Evolutionary conservation across 108 stramenopile species (phyloP), one percentile per base, ranked within the genome.

Genomic region (Fragilaria crotonensis): DNA sequence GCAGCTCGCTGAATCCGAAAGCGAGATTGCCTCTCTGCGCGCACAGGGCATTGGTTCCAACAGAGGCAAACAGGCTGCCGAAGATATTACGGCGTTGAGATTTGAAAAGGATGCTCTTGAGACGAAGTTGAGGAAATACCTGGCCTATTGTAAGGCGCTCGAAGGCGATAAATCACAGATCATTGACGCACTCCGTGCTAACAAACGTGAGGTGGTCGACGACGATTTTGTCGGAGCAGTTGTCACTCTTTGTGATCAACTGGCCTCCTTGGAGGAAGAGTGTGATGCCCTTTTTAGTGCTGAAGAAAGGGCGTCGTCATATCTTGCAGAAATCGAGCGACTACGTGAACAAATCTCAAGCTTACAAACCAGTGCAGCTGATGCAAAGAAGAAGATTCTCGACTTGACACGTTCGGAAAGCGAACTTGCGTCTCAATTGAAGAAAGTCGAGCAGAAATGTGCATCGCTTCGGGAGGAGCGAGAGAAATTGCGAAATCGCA

Each of bases 111-210:
- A 80, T 62, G 80, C 83, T 25, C 70, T 89, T 17, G 89, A 89
- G 27, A 73, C 63, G 18, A 90, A 90, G 69, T 59, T 94, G 23
- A 70, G 81, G 11, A 94, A 94, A 55, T 89, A 87, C 60, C 74
- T 80, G 7, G 54, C 83, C 4, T 80, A 87, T 52, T 78, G 80
- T 36, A 84, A 90, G 36, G 65, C 70, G 22, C 78, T 89, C 9
- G 84, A 88, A 66, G 73, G 74, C 32, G 93, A 94, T 45, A 87
- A 81, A 61, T 71, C 80, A 30, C 47, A 62, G 5, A 77, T 83
- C 19, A 63, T 71, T 63, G 64, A 72, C 33, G 73, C 70, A 27
- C 71, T 76, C 21, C 36, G 64, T 20, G 68, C 69, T 30, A 58
- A 45, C 23, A 64, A 64, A 46, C n/a, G 70, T 27, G 64, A 80